Conservation (phyloP, 768 basidiomycete genomes). For the Lepiota brunneoincarnata region DNA sequence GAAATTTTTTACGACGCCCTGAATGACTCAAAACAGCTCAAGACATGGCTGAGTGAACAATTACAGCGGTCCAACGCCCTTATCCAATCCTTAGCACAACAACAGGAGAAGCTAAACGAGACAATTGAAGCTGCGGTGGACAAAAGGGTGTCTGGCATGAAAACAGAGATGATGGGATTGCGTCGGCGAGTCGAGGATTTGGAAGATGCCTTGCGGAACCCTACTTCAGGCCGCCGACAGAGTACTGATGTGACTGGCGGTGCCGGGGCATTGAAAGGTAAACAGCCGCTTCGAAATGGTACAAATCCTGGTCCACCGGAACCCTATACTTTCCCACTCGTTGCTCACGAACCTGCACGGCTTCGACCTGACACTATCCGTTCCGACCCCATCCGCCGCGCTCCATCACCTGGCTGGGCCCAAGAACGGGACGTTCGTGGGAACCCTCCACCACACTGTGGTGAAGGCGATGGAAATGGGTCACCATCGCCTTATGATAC, state of each 20-base stretch:
- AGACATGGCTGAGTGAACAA: constrained; percentile 74
- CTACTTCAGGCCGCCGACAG: constrained; percentile 4
- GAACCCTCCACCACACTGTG: constrained; percentile 18
- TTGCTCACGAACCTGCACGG: constrained; percentile 25
- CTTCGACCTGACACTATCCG: constrained; percentile 33
- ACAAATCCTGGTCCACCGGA: constrained; percentile 16
- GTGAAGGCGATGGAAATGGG: constrained; percentile 39
- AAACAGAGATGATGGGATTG: constrained; percentile 58
- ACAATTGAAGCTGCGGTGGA: constrained; percentile 61
- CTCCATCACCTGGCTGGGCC: constrained; percentile 40
- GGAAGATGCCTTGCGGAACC: constrained; percentile 44
- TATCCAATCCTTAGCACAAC: constrained; percentile 48
- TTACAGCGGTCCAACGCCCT: constrained; percentile 60
- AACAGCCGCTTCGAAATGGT: constrained; percentile 18
- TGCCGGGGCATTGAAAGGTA: constrained; percentile 8
- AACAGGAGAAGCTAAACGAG: constrained; percentile 63
- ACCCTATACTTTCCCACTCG: constrained; percentile 47
- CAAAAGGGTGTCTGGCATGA: constrained; percentile 53
- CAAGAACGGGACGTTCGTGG: constrained; percentile 34
- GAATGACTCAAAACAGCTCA: constrained; percentile 75
- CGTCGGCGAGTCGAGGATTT: constrained; percentile 67
- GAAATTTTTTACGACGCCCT: constrained; percentile 84
- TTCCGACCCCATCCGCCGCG: constrained; percentile 29
- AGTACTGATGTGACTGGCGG: constrained; percentile 8
- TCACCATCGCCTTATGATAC: constrained; percentile 46